Percentiles rank a stretch among this genome's conserved stretches.
These are phyloP conservation scores for Heterobasidion occidentale DNA, from an alignment of 1,284 basidiomycete species.

Conservation along the genomic window DNA sequence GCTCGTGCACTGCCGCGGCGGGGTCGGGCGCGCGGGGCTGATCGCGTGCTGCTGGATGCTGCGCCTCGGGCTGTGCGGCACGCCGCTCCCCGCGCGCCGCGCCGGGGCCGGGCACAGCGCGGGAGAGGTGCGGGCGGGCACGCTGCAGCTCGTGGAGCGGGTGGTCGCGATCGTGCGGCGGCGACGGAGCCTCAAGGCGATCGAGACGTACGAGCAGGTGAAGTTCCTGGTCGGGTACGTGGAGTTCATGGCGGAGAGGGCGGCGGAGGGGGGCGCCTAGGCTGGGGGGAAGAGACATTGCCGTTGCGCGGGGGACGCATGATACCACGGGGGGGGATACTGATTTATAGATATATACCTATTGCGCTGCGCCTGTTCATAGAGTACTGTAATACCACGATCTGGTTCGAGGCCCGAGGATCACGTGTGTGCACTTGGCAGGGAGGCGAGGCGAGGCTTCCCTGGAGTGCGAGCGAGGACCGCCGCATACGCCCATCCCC, in stretches of 20 bases:
- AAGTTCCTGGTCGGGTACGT: constrained; percentile 79
- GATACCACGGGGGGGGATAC: not conserved
- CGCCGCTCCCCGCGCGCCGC: not conserved
- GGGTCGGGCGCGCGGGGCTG: constrained; percentile 90
- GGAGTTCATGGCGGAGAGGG: constrained; percentile 37
- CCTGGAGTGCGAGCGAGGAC: too few species aligned
- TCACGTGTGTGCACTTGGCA: too few species aligned
- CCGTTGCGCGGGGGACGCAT: too few species aligned
- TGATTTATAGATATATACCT: not conserved
- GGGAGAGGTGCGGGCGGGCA: constrained; percentile 29
- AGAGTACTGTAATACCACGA: too few species aligned
- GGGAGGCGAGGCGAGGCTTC: too few species aligned
- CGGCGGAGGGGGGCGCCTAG: not conserved
- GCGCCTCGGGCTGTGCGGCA: constrained; percentile 80
- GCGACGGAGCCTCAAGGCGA: constrained; percentile 76
- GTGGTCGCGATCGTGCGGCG: constrained; percentile 69
- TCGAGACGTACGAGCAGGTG: constrained; percentile 91
- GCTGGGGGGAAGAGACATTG: not conserved
- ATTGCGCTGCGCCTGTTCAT: not conserved
- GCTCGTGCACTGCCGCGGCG: constrained; percentile 90
- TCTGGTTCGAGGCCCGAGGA: too few species aligned
- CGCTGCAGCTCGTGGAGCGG: constrained; percentile 63
- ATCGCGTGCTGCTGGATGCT: constrained; percentile 92
- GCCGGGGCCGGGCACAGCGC: not conserved
- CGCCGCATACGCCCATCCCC: not conserved